Conservation (phyloP, 192 early-diverging fungal species). For the Coemansia sp. region DNA sequence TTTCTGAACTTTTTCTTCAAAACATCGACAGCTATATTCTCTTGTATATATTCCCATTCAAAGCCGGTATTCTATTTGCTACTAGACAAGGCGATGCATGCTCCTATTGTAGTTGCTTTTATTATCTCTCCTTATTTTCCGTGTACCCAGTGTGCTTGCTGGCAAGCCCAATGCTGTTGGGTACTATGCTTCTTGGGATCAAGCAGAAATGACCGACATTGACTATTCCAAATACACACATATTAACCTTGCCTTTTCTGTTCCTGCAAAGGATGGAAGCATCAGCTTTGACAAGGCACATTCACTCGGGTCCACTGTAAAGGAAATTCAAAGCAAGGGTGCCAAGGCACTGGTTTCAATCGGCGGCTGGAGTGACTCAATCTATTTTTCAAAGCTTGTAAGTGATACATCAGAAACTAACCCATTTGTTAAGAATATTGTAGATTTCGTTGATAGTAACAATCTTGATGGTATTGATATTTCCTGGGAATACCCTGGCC, state of each 20-base stretch:
- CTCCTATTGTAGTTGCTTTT: too few relatives aligned
- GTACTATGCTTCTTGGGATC: constrained; percentile 48
- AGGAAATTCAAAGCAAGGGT: constrained; percentile 51
- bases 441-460: constrained; percentile 50
- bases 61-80: too few relatives aligned
- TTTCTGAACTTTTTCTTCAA: too few relatives aligned
- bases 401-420: constrained; percentile 25
- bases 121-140: too few relatives aligned
- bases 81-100: too few relatives aligned
- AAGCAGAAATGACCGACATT: constrained; percentile 13
- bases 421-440: constrained; percentile 53
- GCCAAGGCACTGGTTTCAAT: constrained; percentile 65
- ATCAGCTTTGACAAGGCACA: constrained; percentile 36
- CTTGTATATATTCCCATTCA: too few relatives aligned
- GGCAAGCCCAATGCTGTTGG: constrained; percentile 35
- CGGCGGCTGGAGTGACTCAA: constrained; percentile 68
- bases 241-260: constrained; percentile 67
- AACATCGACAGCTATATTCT: too few relatives aligned
- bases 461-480: constrained; percentile 71
- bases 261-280: constrained; percentile 37
- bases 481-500: constrained; percentile 70
- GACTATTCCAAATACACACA: constrained; percentile 62
- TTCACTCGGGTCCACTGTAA: constrained; percentile 49
- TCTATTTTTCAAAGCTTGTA: constrained; percentile 53
- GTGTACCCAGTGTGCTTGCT: too few relatives aligned